phyloP scores from a whole-genome alignment of 2,329 filamentous ascomycete species.

The Coleophoma cylindrospora region DNA sequence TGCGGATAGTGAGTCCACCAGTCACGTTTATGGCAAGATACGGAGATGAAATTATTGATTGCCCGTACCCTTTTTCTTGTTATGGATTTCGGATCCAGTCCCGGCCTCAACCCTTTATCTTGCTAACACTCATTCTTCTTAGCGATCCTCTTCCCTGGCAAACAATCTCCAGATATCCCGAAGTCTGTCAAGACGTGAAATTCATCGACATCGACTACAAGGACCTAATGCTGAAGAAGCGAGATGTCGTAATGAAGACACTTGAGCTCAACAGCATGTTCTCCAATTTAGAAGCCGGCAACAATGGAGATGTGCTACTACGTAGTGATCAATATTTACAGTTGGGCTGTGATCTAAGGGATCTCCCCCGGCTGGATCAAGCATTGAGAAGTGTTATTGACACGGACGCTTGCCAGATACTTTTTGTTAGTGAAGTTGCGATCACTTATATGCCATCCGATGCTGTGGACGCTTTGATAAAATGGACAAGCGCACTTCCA shows the following conservation, averaged over 20 bases:
- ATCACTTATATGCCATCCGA: slow-evolving; percentile 81
- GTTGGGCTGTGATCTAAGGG: slow-evolving; percentile 74
- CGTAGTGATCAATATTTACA: slow-evolving; percentile 69
- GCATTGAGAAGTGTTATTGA: slow-evolving; percentile 55
- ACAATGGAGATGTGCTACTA: slow-evolving; percentile 47
- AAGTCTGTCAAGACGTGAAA: slow-evolving; percentile 49
- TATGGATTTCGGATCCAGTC: too few relatives aligned
- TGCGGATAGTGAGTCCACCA: slow-evolving; percentile 74
- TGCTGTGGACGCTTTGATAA: slow-evolving; percentile 68
- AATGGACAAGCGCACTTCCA: slow-evolving; percentile 69
- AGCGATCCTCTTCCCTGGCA: slow-evolving; percentile 88
- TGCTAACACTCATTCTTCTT: slow-evolving; percentile 2
- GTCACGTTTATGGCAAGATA: slow-evolving; percentile 2
- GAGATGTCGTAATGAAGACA: slow-evolving; percentile 59
- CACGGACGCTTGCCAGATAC: slow-evolving; percentile 52
- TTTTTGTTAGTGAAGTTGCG: slow-evolving; percentile 87
- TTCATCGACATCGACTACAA: slow-evolving; percentile 89
- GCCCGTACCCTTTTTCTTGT: background rate
- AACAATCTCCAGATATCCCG: slow-evolving; percentile 62
- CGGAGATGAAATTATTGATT: slow-evolving; percentile 7
- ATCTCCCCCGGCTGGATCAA: slow-evolving; percentile 55
- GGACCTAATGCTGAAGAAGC: slow-evolving; percentile 72
- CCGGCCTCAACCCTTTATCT: too few relatives aligned
- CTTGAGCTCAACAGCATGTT: slow-evolving; percentile 51
- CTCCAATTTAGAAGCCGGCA: slow-evolving; percentile 35